Percentiles rank a stretch among this genome's conserved stretches.
phyloP scores from a whole-genome alignment of 129 eudicot species.

The Pittosporum tobira region DNA sequence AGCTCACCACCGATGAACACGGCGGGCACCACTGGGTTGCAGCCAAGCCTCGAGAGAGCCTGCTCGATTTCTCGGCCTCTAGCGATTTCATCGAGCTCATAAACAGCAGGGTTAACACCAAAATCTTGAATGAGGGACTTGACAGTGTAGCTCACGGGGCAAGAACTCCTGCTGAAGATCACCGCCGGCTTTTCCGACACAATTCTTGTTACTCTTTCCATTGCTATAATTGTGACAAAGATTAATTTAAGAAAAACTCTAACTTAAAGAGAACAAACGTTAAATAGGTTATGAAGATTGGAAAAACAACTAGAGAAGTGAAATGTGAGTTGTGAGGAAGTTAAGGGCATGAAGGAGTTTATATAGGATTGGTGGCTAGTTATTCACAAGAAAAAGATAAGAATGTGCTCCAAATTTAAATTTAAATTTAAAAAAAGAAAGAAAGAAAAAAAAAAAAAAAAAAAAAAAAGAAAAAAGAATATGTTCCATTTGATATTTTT shows the following conservation, averaged over 20 bases:
- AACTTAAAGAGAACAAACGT: not conserved
- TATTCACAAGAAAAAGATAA: no score
- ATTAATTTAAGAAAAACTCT: not conserved
- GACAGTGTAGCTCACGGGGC: conserved; percentile 61
- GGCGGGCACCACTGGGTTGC: conserved; percentile 61
- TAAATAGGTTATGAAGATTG: not conserved
- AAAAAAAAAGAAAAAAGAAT: not conserved
- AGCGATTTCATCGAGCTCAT: conserved; percentile 62
- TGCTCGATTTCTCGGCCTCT: conserved; percentile 62
- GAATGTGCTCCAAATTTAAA: no score
- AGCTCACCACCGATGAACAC: conserved; percentile 74
- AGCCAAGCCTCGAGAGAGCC: conserved; percentile 42
- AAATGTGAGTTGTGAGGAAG: conserved; percentile 2
- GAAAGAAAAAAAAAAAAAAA: no score
- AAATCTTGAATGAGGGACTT: conserved; percentile 49
- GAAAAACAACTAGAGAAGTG: not conserved
- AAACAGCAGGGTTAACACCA: conserved; percentile 57
- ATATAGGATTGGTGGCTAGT: conserved; percentile 22
- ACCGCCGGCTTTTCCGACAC: conserved; percentile 65
- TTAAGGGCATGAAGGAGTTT: conserved; percentile 17
- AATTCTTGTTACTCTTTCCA: conserved; percentile 62
- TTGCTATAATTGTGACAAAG: not conserved
- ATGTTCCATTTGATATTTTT: conserved; percentile 3
- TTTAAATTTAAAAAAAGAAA: no score
- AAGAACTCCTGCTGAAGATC: conserved; percentile 64